Evolutionary conservation across 371 early-diverging fungal genomes (phyloP).

Genomic region (Mucor irregularis): DNA sequence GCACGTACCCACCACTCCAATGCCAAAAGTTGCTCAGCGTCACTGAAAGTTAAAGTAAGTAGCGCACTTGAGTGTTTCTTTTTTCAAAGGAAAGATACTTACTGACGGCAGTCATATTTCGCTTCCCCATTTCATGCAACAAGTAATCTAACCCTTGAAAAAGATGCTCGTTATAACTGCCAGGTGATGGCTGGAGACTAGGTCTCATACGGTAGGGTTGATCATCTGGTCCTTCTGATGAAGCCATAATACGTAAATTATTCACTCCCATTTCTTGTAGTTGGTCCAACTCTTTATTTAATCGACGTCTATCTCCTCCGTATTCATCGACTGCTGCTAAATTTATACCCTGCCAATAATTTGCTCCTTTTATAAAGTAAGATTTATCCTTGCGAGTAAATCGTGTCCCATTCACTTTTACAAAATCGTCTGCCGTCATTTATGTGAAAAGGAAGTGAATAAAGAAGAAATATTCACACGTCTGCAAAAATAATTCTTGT

Average conservation of each 20-base stretch:
- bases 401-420: conserved; percentile 22
- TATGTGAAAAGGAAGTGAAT: no score
- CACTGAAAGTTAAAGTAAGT: conserved; percentile 20
- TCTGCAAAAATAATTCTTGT: no score
- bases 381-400: conserved; percentile 30
- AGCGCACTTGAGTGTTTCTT: not conserved
- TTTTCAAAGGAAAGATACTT: conserved; percentile 10
- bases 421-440: conserved; percentile 20
- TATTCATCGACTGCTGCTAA: conserved; percentile 40
- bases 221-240: conserved; percentile 62
- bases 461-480: no score
- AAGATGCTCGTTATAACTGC: conserved; percentile 44
- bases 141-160: conserved; percentile 47
- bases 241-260: conserved; percentile 65
- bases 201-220: conserved; percentile 66
- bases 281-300: conserved; percentile 50
- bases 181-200: conserved; percentile 55
- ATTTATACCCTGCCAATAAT: conserved; percentile 78
- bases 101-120: conserved; percentile 56
- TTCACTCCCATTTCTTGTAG: conserved; percentile 56
- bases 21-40: conserved; percentile 63
- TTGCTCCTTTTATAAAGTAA: conserved; percentile 56
- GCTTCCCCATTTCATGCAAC: conserved; percentile 46
- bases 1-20: conserved; percentile 58
- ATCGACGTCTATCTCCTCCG: conserved; percentile 54